Evolutionary conservation across 2,329 filamentous ascomycete species (phyloP).

Genomic region (Pseudocercospora pini-densiflorae): DNA sequence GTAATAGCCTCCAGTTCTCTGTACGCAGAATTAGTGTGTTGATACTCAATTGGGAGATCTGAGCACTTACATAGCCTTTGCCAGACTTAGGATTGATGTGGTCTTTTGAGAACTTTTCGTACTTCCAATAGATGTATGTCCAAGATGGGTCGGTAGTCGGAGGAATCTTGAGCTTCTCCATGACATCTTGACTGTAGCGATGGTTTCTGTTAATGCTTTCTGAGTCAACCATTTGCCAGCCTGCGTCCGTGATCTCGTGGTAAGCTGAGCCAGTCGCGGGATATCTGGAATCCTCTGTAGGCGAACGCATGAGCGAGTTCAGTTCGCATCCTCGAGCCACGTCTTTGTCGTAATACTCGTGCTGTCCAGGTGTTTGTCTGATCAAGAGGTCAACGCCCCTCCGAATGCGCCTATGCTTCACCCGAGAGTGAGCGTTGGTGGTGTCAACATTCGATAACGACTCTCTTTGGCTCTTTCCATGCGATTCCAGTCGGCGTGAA

Average conservation of each 20-base stretch:
- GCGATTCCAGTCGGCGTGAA: no score
- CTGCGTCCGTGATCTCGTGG: neutral
- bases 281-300: neutral
- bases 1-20: constrained; percentile 1
- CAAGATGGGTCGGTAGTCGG: neutral
- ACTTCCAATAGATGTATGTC: neutral
- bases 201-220: neutral
- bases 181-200: neutral
- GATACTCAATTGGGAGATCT: neutral
- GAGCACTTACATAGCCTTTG: neutral
- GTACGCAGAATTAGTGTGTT: neutral
- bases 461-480: no score
- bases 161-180: neutral
- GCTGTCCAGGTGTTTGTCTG: neutral
- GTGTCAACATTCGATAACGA: no score
- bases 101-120: neutral
- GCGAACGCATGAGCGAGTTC: neutral
- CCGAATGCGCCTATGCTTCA: no score
- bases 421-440: no score
- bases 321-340: neutral
- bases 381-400: no score
- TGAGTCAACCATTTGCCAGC: neutral
- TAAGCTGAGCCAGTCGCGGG: neutral
- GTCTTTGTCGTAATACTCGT: neutral
- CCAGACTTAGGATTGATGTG: neutral